A percentile compares a stretch with the other conserved stretches of the same genome.
phyloP scores from a whole-genome alignment of 2,329 filamentous ascomycete genomes.

The Diaporthe nobilis region DNA sequence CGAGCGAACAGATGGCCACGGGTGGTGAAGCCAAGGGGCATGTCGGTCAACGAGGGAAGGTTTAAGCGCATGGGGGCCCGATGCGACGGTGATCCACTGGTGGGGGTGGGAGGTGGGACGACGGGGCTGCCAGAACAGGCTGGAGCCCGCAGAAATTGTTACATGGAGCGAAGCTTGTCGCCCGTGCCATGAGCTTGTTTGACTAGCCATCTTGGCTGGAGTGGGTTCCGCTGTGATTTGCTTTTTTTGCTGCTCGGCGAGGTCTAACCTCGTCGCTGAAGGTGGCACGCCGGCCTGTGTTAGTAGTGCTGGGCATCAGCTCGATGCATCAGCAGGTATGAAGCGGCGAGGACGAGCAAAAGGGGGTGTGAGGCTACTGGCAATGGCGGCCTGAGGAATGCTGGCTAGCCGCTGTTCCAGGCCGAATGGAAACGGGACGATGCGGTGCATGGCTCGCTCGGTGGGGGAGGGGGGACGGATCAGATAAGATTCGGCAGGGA shows the following conservation, averaged over 20 bases:
- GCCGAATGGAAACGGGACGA: neutral
- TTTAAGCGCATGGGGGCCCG: constrained; percentile 28
- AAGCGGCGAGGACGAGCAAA: neutral
- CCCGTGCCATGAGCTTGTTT: constrained; percentile 26
- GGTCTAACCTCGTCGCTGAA: neutral
- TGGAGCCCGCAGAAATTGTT: neutral
- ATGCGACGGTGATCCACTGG: constrained; percentile 10
- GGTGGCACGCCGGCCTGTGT: neutral
- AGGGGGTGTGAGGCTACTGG: neutral
- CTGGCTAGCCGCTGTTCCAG: neutral
- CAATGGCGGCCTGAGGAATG: neutral
- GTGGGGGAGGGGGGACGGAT: neutral
- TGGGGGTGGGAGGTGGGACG: neutral
- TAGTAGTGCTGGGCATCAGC: neutral
- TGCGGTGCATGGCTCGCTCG: neutral
- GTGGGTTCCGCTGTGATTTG: neutral
- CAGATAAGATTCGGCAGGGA: constrained; percentile 33
- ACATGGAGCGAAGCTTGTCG: constrained; percentile 19
- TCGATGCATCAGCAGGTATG: neutral
- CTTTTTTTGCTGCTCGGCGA: neutral
- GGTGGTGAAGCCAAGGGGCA: constrained; percentile 1
- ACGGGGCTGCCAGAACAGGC: constrained; percentile 20
- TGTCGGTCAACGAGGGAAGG: constrained; percentile 6
- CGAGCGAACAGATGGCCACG: neutral
- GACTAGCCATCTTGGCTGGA: constrained; percentile 8